Evolutionary conservation across 2,329 filamentous ascomycete genomes (phyloP).

Genomic region (Aurifilum marmelostoma): DNA sequence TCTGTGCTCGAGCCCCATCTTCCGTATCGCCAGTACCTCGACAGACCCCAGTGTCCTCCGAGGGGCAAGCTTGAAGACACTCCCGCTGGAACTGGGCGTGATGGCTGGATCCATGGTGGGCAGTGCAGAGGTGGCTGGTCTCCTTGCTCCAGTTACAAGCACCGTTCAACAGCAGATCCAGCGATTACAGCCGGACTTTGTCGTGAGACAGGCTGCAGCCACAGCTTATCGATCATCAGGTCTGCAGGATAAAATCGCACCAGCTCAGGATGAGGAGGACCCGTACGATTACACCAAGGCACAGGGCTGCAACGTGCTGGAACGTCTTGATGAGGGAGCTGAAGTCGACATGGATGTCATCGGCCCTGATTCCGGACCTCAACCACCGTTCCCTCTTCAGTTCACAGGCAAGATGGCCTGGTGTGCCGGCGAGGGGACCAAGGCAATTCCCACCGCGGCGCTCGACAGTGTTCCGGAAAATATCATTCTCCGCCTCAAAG

Average conservation of each 20-base stretch:
- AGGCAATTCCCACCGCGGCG: conserved; percentile 56
- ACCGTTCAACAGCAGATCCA: conserved; percentile 47
- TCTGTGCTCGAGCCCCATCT: conserved; percentile 68
- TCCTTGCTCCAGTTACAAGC: conserved; percentile 46
- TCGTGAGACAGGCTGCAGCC: conserved; percentile 47
- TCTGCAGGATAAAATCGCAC: conserved; percentile 38
- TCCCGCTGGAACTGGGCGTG: conserved; percentile 68
- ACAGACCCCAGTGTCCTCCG: conserved; percentile 62
- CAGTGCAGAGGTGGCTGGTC: conserved; percentile 47
- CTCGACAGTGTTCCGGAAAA: conserved; percentile 56
- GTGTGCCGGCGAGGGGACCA: conserved; percentile 46
- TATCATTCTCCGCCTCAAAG: conserved; percentile 57
- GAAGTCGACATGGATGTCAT: conserved; percentile 42
- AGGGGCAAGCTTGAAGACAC: conserved; percentile 65
- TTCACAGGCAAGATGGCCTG: conserved; percentile 53
- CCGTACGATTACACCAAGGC: conserved; percentile 39
- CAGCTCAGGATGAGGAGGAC: conserved; percentile 40
- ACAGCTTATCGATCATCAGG: conserved; percentile 43
- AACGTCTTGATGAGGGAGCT: conserved; percentile 31
- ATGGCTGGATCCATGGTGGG: conserved; percentile 58
- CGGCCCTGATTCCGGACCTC: conserved; percentile 55
- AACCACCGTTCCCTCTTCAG: conserved; percentile 55
- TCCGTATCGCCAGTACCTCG: conserved; percentile 69
- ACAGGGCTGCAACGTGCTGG: conserved; percentile 41
- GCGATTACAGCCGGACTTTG: conserved; percentile 41